These are phyloP conservation scores for Chlorella sp. DNA, from an alignment of 139 green algal genomes.

Conservation along the genomic window DNA sequence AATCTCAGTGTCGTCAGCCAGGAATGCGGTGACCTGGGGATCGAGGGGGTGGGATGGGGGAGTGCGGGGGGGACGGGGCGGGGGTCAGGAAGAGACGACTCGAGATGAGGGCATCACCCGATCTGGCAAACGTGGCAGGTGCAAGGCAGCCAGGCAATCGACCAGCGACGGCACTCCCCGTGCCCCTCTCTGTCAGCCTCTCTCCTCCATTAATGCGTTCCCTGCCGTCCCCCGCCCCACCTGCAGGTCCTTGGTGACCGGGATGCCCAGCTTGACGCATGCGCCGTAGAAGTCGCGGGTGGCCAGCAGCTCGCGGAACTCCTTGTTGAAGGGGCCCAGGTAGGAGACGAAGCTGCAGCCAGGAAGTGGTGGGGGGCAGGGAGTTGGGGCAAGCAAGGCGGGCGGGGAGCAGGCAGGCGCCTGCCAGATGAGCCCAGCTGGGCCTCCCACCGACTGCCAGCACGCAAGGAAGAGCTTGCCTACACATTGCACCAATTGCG, in stretches of 20 bases:
- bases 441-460: too few species aligned
- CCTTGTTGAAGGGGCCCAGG: constrained; percentile 94
- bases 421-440: too few species aligned
- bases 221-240: constrained; percentile 15
- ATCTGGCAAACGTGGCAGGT: too few species aligned
- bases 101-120: not conserved
- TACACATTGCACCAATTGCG: too few species aligned
- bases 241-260: constrained; percentile 82
- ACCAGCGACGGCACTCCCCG: too few species aligned
- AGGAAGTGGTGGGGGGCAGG: not conserved
- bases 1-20: constrained; percentile 91
- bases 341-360: constrained; percentile 85
- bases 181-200: too few species aligned
- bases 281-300: constrained; percentile 83
- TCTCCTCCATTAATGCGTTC: too few species aligned
- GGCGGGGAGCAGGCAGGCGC: too few species aligned
- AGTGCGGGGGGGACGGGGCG: not conserved
- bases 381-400: not conserved
- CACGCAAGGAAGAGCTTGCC: too few species aligned
- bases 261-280: constrained; percentile 78
- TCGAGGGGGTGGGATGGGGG: not conserved
- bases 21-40: constrained; percentile 63
- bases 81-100: not conserved
- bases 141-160: not conserved
- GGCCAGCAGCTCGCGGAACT: constrained; percentile 93